Base-by-base conservation (phyloP, 2,329 filamentous ascomycete genomes). In the Basipetospora sp. region DNA sequence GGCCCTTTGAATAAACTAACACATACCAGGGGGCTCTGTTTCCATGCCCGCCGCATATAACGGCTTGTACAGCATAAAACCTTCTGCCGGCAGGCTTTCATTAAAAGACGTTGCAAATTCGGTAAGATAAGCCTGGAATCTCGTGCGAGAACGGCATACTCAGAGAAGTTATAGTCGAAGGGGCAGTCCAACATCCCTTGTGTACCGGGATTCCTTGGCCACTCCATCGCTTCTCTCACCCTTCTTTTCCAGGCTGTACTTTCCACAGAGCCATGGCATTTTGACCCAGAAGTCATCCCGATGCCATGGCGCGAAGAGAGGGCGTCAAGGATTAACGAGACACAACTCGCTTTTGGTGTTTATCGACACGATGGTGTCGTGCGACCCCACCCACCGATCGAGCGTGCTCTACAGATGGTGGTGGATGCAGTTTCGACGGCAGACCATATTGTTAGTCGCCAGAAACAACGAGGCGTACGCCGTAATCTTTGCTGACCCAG, bases 371-470 rank as follows among this genome's bases (percentile, higher is more conserved):
- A 40, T 29, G 38, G 38, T 9, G 19, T 34, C 14, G 38, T 39
- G 34, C 25, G 30, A 37, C 36, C 42, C 3, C 39, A 40, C 19
- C 31, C 40, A n/a, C 38, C 36, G 9, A 40, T 40, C 25, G 16
- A 28, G 31, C 38, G 38, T 5, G 32, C 41, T 37, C 14, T 42
- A 4, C 16, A n/a, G 6, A 31, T 38, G 13, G 35, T 38, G 10
- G n/a, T 15, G 26, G 26, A 19, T 10, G 35, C 26, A 10, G 11
- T 38, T 10, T 8, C 19, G 18, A 17, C 18, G 5, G 15, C 19
- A 31, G 27, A 18, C 13, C 35, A 38, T 31, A 8, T 11, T 9
- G 35, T 38, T 13, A 26, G 35, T 35, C 26, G n/a, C 6, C 15
- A n/a, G n/a, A n/a, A n/a, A n/a, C n/a, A n/a, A n/a, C n/a, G n/a